Conservation (phyloP, 2,329 filamentous ascomycete genomes). For the Hypoxylon sp. region DNA sequence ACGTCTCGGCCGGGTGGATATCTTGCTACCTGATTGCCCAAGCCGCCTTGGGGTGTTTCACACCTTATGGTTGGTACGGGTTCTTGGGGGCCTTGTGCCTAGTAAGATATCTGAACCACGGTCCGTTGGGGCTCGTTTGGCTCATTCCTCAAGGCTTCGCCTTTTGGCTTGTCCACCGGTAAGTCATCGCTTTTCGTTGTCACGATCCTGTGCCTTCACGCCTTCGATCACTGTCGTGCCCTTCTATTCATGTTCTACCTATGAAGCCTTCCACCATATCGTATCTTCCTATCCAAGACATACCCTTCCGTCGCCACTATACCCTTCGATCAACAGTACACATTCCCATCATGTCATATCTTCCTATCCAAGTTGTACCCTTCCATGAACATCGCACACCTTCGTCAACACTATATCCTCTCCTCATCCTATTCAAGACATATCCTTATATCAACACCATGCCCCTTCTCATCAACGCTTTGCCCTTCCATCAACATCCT, state of each 20-base stretch:
- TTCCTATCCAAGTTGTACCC: too few relatives aligned
- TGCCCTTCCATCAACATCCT: too few relatives aligned
- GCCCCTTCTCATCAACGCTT: too few relatives aligned
- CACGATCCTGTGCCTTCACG: too few relatives aligned
- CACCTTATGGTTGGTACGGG: slow-evolving; percentile 25
- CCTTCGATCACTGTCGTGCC: background rate
- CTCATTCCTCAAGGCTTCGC: background rate
- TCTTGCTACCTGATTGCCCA: slow-evolving; percentile 13
- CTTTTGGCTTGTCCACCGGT: background rate
- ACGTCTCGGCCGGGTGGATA: slow-evolving; percentile 15
- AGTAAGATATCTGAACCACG: background rate
- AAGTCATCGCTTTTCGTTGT: slow-evolving; percentile 10
- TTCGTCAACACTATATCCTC: too few relatives aligned
- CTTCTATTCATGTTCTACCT: background rate
- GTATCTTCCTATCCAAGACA: background rate
- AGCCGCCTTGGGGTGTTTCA: slow-evolving; percentile 10
- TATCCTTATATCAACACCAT: too few relatives aligned
- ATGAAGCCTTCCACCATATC: background rate
- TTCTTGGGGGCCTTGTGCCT: slow-evolving; percentile 3
- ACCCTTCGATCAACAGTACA: background rate
- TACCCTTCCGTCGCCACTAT: background rate
- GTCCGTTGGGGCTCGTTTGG: slow-evolving; percentile 1
- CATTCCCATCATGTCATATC: too few relatives aligned
- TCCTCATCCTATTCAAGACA: too few relatives aligned
- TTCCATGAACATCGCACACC: too few relatives aligned